phyloP scores from a whole-genome alignment of 441 rosid genomes.

The Aleurites moluccanus region DNA sequence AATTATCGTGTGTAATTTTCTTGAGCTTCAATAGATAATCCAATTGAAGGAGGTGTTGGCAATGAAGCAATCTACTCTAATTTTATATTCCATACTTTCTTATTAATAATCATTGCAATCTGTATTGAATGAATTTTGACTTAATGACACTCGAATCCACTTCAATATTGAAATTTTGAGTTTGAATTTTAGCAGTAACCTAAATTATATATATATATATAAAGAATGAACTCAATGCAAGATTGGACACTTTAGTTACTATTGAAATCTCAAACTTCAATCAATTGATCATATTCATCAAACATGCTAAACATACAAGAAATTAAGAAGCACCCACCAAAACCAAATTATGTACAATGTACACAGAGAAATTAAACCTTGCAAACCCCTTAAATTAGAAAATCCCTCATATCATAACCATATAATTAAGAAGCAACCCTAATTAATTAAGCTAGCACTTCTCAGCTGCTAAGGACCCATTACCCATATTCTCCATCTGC shows the following conservation, averaged over 20 bases:
- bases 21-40: too few relatives aligned
- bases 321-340: not conserved
- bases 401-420: not conserved
- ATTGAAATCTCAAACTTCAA: constrained; percentile 2
- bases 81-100: too few relatives aligned
- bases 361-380: constrained; percentile 6
- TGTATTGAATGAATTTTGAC: too few relatives aligned
- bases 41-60: too few relatives aligned
- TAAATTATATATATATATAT: too few relatives aligned
- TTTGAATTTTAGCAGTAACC: too few relatives aligned
- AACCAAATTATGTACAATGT: constrained; percentile 14
- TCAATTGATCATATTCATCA: not conserved
- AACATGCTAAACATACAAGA: not conserved
- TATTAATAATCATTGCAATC: too few relatives aligned
- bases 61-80: too few relatives aligned
- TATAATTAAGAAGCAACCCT: not conserved
- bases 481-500: constrained; percentile 39
- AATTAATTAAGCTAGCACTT: constrained; percentile 38
- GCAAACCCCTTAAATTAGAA: constrained; percentile 13
- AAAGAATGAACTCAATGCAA: too few relatives aligned
- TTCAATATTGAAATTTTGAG: too few relatives aligned
- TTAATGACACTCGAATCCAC: too few relatives aligned
- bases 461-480: constrained; percentile 44
- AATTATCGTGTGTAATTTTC: too few relatives aligned
- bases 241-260: not conserved